phyloP scores from a whole-genome alignment of 1,139 yeast species.

The Trichomonascaceae sp. region DNA sequence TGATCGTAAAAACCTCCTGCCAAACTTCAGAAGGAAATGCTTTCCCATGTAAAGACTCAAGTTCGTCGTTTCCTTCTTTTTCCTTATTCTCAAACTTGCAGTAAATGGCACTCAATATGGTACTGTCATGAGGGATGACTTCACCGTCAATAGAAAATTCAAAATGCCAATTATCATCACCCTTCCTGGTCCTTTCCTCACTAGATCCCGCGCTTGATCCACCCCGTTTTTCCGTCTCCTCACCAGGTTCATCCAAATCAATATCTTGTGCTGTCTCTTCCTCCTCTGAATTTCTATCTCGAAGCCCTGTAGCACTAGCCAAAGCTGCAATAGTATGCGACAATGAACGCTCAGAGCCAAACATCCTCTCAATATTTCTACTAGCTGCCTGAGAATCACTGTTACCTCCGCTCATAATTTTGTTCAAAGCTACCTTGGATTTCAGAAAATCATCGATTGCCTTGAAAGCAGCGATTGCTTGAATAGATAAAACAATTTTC shows the following conservation, averaged over 20 bases:
- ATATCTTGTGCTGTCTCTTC: constrained; percentile 5
- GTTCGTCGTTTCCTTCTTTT: constrained; percentile 9
- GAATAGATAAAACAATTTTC: constrained; percentile 50
- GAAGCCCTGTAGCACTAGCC: constrained; percentile 15
- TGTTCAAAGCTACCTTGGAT: constrained; percentile 20
- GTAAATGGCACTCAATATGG: constrained; percentile 76
- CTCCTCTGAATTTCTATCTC: not conserved
- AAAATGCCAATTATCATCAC: constrained; percentile 38
- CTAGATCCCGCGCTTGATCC: constrained; percentile 8
- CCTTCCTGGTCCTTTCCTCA: not conserved
- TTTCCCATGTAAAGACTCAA: constrained; percentile 2
- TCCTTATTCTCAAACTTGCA: constrained; percentile 39
- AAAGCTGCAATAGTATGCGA: constrained; percentile 17
- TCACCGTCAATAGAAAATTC: constrained; percentile 62
- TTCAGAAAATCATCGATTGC: constrained; percentile 56
- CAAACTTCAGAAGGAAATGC: constrained; percentile 51
- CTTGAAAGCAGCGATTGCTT: constrained; percentile 81
- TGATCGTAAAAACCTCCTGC: constrained; percentile 50
- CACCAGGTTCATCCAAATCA: constrained; percentile 12
- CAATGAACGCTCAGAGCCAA: constrained; percentile 7
- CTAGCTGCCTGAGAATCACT: constrained; percentile 6
- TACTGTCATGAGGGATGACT: constrained; percentile 59
- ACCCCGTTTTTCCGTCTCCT: constrained; percentile 15
- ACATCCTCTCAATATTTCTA: constrained; percentile 6
- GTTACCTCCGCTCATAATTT: constrained; percentile 10